phyloP scores from a whole-genome alignment of 257 asterid species.

The Ballota nigra region DNA sequence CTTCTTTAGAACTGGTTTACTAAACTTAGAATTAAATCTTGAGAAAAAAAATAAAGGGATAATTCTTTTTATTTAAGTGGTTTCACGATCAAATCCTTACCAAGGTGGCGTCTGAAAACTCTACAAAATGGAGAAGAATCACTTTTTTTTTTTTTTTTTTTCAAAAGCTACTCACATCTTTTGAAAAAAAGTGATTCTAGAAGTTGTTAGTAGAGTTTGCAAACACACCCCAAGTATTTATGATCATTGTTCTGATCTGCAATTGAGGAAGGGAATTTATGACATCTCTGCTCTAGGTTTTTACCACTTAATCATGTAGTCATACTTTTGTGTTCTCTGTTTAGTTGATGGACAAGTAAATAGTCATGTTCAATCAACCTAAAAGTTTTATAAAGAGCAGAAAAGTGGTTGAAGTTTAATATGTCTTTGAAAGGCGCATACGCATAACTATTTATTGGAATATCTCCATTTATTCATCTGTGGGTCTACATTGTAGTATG shows the following conservation, averaged over 20 bases:
- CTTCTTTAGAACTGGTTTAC: constrained; percentile 1
- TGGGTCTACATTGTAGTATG: not conserved
- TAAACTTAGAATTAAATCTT: not conserved
- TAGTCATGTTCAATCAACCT: not conserved
- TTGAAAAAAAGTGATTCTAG: no score
- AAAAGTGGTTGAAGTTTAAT: constrained; percentile 2
- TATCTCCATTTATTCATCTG: not conserved
- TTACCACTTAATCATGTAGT: constrained; percentile 13
- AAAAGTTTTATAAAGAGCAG: constrained; percentile 15
- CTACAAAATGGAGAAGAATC: no score
- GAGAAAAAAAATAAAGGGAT: not conserved
- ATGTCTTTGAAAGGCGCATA: constrained; percentile 4
- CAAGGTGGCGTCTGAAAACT: no score
- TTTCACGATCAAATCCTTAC: not conserved
- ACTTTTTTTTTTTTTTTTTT: no score
- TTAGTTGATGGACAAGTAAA: not conserved
- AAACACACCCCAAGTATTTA: no score
- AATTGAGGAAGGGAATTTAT: not conserved
- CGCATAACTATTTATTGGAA: not conserved
- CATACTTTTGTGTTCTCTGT: not conserved
- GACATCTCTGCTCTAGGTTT: constrained; percentile 12
- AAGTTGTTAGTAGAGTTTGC: no score
- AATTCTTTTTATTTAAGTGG: constrained; percentile 3
- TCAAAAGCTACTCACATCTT: no score
- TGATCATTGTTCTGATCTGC: not conserved